phyloP scores from a whole-genome alignment of 1,284 basidiomycete genomes.

The Heterobasidion irregulare region DNA sequence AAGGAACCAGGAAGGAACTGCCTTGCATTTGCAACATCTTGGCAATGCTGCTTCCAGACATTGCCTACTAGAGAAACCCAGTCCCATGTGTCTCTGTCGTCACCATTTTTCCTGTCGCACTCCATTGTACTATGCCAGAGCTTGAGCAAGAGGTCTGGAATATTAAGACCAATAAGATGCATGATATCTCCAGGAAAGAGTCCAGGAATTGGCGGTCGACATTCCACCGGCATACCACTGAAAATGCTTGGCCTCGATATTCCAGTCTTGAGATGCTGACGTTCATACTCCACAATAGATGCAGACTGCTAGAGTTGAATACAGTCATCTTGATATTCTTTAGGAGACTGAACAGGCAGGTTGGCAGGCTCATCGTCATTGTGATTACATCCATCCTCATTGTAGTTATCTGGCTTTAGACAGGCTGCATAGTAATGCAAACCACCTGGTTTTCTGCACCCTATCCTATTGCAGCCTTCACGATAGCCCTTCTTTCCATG shows the following conservation, averaged over 20 bases:
- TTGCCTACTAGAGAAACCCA: slow-evolving; percentile 9
- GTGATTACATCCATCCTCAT: not conserved
- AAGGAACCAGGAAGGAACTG: slow-evolving; percentile 19
- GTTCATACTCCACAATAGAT: not conserved
- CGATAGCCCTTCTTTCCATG: slow-evolving; percentile 8
- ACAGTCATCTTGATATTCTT: not conserved
- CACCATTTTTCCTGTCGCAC: slow-evolving; percentile 5
- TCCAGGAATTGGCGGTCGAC: slow-evolving; percentile 4
- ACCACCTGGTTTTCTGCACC: slow-evolving; percentile 2
- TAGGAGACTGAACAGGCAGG: not conserved
- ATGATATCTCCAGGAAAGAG: slow-evolving; percentile 16
- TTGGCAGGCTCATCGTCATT: not conserved
- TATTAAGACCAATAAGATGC: slow-evolving; percentile 16
- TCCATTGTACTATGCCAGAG: slow-evolving; percentile 14
- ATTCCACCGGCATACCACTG: not conserved
- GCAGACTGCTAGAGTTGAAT: not conserved
- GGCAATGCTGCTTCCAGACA: slow-evolving; percentile 11
- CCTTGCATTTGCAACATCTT: slow-evolving; percentile 9
- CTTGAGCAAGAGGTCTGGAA: slow-evolving; percentile 11
- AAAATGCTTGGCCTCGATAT: slow-evolving; percentile 6
- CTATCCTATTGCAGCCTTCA: slow-evolving; percentile 1
- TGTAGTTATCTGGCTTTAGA: not conserved
- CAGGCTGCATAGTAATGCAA: slow-evolving; percentile 6
- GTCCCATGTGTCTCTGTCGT: slow-evolving; percentile 11
- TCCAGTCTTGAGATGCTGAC: slow-evolving; percentile 1